Evolutionary conservation across 306 rosid genomes (phyloP), one percentile per base, ranked within the genome.

Genomic region (Castanea sativa): DNA sequence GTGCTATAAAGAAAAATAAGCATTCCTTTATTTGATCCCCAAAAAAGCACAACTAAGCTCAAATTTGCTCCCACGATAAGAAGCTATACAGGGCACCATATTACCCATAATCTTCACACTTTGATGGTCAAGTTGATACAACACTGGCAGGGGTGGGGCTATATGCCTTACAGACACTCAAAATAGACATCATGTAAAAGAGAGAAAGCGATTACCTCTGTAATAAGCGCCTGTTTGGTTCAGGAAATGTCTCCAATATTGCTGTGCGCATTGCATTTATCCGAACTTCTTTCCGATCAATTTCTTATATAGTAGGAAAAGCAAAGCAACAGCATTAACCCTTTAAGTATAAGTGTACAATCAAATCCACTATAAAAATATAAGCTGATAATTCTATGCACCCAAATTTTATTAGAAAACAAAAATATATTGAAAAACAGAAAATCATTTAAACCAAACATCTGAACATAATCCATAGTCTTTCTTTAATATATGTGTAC

Each of bases 171-270:
- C 63, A 18, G 27, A 30, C 58, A 6, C 10, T 43, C 32, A 63
- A 59, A 45, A 13, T 43, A 41, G 45, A 60, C 16, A 61, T 78
- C 73, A 73, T 45, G 80, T 52, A 35, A 55, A 43, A 56, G 38
- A 41, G 53, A 41, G 35, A 67, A 58, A 35, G 45, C 27, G 55
- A 60, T 70, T 41, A 96, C 99, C 99, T 96, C 21, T 93, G 98
- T 75, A 96, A 86, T 82, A 96, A 88, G 52, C 96, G 97, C 63
- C 99, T 92, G 74, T 96, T 96, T 58, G 99, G 99, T 81, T 96
- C 99, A 2, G 99, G 99, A 86, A 96, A 96, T 69, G 97, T 91
- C 81, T 96, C 99, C 84, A 91, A 71, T 77, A 93, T 88, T 73
- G 98, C 92, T 78, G 92, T 81, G 19, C 96, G 96, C 92, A 93